Base-by-base conservation (phyloP, 1,284 basidiomycete species). In the Microbotryum violaceum region DNA sequence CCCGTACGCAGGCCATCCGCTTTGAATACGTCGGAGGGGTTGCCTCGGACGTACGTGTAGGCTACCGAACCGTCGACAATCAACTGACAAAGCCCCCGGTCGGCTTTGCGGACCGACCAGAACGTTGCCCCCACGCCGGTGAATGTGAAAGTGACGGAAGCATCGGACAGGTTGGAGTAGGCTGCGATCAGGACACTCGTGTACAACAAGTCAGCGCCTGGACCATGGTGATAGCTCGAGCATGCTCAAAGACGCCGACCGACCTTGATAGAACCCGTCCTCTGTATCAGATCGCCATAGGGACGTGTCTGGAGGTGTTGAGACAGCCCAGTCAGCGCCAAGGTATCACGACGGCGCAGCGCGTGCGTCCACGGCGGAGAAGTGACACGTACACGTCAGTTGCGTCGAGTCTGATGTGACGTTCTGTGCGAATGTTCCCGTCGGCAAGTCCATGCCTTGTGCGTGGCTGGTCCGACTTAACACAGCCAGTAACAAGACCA, bases 371-470 rank as follows among this genome's bases (percentile, higher is more conserved):
- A 9, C 25, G n/a, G 12, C n/a, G 21, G 20, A 20, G 18, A 42
- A n/a, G 9, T 21, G 46, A 20, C 8, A 61, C 60, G 48, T 45
- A 66, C 64, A 68, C 1, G 53, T 56, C 14, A 68, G 18, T 47
- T 66, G 60, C 0, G 62, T 62, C 21, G 64, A 64, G n/a, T 68
- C 64, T n/a, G 61, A 62, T 16, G 67, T 66, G 42, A 68, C 58
- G 57, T 68, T 68, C 45, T 1, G 67, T 57, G n/a, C 67, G 60
- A 9, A 37, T 51, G 54, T 62, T 64, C 33, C 37, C 27, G 6
- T 52, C 2, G 55, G 20, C 2, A 23, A 21, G 1, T 52, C 27
- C 4, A 53, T 42, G 37, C 37, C 37, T 42, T 42, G 37, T 42
- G 37, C 37, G 16, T 42, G 37, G 6, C 37, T 18, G 37, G 37